Percentiles rank a stretch among this genome's conserved stretches.
Conservation (phyloP, 768 basidiomycete genomes). For the Asterophora parasitica region DNA sequence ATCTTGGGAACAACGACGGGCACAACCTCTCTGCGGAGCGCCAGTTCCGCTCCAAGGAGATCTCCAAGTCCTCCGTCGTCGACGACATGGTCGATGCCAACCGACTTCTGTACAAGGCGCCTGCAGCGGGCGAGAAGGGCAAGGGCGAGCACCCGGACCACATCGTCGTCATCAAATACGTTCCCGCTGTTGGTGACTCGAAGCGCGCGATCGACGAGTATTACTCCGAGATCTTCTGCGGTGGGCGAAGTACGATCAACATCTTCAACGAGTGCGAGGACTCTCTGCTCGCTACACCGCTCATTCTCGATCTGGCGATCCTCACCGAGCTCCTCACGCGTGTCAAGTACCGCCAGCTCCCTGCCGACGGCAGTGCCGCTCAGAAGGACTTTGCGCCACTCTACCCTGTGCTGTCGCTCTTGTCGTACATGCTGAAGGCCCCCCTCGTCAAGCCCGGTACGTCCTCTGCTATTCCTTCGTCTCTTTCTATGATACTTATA, state of each 20-base stretch:
- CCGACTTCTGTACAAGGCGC: conserved; percentile 83
- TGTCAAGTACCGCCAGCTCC: conserved; percentile 73
- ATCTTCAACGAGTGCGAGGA: conserved; percentile 99
- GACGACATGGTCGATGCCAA: conserved; percentile 98
- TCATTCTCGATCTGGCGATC: conserved; percentile 92
- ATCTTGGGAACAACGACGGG: conserved; percentile 97
- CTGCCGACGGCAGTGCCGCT: conserved; percentile 20
- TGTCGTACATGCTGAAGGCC: conserved; percentile 97
- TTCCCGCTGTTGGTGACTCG: conserved; percentile 93
- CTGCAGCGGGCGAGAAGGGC: conserved; percentile 49
- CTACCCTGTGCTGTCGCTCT: conserved; percentile 87
- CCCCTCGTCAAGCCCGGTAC: conserved; percentile 90
- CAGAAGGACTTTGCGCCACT: conserved; percentile 71
- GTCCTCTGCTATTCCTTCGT: conserved; percentile 14
- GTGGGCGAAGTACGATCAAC: conserved; percentile 89
- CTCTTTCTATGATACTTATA: neutral
- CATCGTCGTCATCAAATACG: conserved; percentile 94
- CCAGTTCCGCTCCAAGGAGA: conserved; percentile 99
- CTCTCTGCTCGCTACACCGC: conserved; percentile 90
- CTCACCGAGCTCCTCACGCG: conserved; percentile 93
- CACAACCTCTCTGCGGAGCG: conserved; percentile 83
- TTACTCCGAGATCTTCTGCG: conserved; percentile 96
- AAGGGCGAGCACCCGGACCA: conserved; percentile 99
- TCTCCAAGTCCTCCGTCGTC: conserved; percentile 93
- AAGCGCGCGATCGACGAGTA: conserved; percentile 99